Percentiles rank a stretch among this genome's conserved stretches.
phyloP scores from a whole-genome alignment of 129 eudicot genomes.

The Pittosporum tobira region DNA sequence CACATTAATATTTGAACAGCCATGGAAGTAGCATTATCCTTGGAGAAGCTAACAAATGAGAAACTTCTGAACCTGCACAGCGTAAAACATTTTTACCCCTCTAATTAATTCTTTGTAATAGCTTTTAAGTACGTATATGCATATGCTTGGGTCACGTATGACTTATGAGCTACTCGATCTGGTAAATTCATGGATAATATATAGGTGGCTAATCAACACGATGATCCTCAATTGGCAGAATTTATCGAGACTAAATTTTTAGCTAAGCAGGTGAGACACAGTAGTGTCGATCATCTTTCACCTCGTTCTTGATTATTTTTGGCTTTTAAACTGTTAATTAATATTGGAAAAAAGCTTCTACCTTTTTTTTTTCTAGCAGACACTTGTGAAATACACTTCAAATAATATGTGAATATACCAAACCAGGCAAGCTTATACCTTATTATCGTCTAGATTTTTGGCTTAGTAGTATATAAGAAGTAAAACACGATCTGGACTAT shows the following conservation, averaged over 20 bases:
- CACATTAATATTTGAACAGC: constrained; percentile 29
- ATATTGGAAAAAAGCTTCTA: neutral
- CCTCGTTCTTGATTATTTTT: neutral
- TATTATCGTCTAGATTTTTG: no score
- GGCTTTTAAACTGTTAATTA: neutral
- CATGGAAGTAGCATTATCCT: constrained; percentile 86
- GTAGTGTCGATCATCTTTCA: neutral
- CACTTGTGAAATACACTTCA: no score
- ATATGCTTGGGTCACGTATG: neutral
- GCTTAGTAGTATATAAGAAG: neutral
- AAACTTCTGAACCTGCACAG: constrained; percentile 58
- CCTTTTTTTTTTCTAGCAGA: constrained; percentile 2
- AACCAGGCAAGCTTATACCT: no score
- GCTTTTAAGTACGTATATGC: neutral
- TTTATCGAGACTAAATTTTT: constrained; percentile 74
- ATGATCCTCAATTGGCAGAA: constrained; percentile 78
- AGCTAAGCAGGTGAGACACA: constrained; percentile 57
- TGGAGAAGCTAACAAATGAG: constrained; percentile 82
- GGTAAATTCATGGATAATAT: constrained; percentile 1
- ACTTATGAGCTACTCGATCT: neutral
- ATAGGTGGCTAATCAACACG: constrained; percentile 72
- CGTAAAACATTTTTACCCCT: constrained; percentile 27
- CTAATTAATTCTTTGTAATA: neutral
- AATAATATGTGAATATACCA: no score
- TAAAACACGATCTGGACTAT: no score